phyloP scores from a whole-genome alignment of 139 green algal genomes.

The Auxenochlorella protothecoides region DNA sequence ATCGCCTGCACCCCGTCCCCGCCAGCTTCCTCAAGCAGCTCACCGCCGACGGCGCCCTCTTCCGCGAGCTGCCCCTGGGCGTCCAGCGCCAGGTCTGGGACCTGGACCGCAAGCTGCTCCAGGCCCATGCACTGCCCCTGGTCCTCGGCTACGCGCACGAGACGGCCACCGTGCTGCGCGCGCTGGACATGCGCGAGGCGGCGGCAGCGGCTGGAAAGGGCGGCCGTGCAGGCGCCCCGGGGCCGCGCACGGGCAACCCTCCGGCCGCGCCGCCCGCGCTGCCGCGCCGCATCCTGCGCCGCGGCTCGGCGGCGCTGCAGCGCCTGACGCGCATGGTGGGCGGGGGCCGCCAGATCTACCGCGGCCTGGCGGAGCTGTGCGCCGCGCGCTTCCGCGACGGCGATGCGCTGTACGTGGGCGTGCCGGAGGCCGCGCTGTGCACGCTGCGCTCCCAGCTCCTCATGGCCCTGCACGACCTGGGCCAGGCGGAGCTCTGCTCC shows the following conservation, averaged over 20 bases:
- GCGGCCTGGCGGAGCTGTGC: slow-evolving; percentile 48
- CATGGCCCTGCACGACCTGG: slow-evolving; percentile 68
- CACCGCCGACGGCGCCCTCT: slow-evolving; percentile 56
- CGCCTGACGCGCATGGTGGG: slow-evolving; percentile 37
- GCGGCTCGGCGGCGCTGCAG: slow-evolving; percentile 31
- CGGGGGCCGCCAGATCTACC: slow-evolving; percentile 40
- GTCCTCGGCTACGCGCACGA: slow-evolving; percentile 66
- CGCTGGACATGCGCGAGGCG: slow-evolving; percentile 56
- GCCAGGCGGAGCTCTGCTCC: slow-evolving; percentile 20
- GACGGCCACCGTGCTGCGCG: slow-evolving; percentile 42
- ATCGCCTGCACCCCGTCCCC: slow-evolving; percentile 52
- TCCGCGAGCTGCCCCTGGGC: slow-evolving; percentile 49
- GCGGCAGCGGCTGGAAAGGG: too few species aligned
- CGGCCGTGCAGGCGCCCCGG: too few species aligned
- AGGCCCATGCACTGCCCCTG: slow-evolving; percentile 51
- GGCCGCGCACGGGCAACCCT: neutral
- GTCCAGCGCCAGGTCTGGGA: slow-evolving; percentile 77
- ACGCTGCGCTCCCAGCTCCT: slow-evolving; percentile 60
- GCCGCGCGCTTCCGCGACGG: slow-evolving; percentile 36
- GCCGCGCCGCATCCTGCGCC: slow-evolving; percentile 37
- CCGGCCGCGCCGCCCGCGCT: slow-evolving; percentile 3
- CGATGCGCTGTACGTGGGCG: slow-evolving; percentile 34
- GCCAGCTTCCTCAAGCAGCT: slow-evolving; percentile 72
- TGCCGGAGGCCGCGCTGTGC: slow-evolving; percentile 48
- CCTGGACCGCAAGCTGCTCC: slow-evolving; percentile 73